Evolutionary conservation across 1,284 basidiomycete genomes (phyloP), one percentile per base, ranked within the genome.

Genomic region (Tilletiopsis washingtonensis): DNA sequence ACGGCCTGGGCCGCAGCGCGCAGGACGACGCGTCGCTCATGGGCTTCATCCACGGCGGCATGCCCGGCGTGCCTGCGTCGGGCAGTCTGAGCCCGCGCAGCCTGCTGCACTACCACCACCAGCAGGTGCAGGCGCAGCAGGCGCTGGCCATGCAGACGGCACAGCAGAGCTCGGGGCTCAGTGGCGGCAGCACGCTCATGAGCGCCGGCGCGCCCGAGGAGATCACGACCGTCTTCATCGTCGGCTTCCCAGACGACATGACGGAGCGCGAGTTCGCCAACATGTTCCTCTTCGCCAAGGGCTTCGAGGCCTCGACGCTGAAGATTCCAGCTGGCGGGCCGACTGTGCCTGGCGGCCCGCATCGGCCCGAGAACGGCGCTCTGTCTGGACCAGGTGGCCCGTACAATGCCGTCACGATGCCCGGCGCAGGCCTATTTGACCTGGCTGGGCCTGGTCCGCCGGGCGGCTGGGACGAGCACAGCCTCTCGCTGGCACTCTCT

Each of bases 241-340:
- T 97, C 25, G 93, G 93, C 0, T 98, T 98, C 74, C 93, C 93
- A 2, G 94, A 98, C 59, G 93, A 98, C 71, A 97, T 98, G 87
- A 84, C 86, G 79, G 91, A 97, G 77, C 88, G 93, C 20, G 93
- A 98, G 76, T 97, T 98, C 74, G 89, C 93, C 76, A 97, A 97
- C 74, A 94, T 98, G 86, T 98, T 98, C 74, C 88, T 91, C 3
- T 98, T 98, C 71, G 89, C 88, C 2, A 77, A 81, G 1, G 94
- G 91, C 11, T 98, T 98, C 69, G 93, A 98, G 74, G 94, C 93
- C 15, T 91, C 93, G 0, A 96, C 91, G 5, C 80, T 98, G 64
- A 98, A 97, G 79, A 89, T 94, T 54, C 93, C 93, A 1, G 85
- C 87, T 74, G 88, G 88, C 72, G 85, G 88, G 21, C 70, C 80